Conservation (phyloP, 2,329 filamentous ascomycete genomes). For the Hymenoscyphus fraxineus region DNA sequence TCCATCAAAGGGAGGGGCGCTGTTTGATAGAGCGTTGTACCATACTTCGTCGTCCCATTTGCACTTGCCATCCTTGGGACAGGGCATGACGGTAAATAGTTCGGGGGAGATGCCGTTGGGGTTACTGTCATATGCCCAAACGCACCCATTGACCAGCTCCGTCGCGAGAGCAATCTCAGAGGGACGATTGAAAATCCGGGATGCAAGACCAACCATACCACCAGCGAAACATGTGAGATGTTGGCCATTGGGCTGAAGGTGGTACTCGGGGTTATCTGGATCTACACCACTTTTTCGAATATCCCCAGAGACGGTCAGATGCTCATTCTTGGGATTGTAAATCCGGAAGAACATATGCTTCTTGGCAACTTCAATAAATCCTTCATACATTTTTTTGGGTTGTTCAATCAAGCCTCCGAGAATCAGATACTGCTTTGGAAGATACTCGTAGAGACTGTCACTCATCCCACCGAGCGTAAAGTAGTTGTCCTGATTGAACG, state of each 20-base stretch:
- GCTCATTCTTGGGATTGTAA: slow-evolving; percentile 37
- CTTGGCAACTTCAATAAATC: slow-evolving; percentile 45
- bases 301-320: slow-evolving; percentile 48
- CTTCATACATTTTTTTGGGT: slow-evolving; percentile 45
- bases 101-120: slow-evolving; percentile 61
- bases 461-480: slow-evolving; percentile 55
- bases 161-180: slow-evolving; percentile 54
- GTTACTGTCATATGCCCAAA: slow-evolving; percentile 57
- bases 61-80: slow-evolving; percentile 22
- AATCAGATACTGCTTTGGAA: slow-evolving; percentile 62
- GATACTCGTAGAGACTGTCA: slow-evolving; percentile 62
- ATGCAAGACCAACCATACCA: slow-evolving; percentile 65
- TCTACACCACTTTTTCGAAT: slow-evolving; percentile 35
- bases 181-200: slow-evolving; percentile 53
- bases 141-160: slow-evolving; percentile 59
- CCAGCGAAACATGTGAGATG: slow-evolving; percentile 71
- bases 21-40: slow-evolving; percentile 15
- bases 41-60: slow-evolving; percentile 50
- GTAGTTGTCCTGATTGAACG: slow-evolving; percentile 52
- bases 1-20: slow-evolving; percentile 48
- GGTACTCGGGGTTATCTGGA: slow-evolving; percentile 40
- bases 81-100: slow-evolving; percentile 40
- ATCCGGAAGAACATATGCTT: slow-evolving; percentile 43
- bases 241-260: slow-evolving; percentile 45
- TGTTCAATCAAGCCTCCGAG: slow-evolving; percentile 57